phyloP scores from a whole-genome alignment of 2,329 filamentous ascomycete species.

The Beauveria australis region DNA sequence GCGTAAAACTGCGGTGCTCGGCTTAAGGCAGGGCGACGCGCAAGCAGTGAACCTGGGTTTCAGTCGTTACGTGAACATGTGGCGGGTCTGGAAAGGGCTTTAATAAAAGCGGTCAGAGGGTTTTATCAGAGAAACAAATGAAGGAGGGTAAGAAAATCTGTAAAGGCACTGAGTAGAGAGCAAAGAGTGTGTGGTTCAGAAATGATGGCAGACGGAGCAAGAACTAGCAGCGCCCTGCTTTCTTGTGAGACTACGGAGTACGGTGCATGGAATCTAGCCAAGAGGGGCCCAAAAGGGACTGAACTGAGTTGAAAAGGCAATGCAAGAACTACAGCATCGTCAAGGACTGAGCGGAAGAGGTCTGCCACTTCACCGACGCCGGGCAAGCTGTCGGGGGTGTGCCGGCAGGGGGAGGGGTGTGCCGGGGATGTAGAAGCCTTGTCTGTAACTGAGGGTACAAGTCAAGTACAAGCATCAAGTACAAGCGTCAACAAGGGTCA shows the following conservation, averaged over 20 bases:
- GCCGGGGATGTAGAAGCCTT: background rate
- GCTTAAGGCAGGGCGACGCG: background rate
- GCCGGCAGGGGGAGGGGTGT: background rate
- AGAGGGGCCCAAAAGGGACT: background rate
- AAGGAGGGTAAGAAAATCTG: too few species aligned
- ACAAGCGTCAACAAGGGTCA: background rate
- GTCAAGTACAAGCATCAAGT: background rate
- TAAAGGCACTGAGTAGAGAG: background rate
- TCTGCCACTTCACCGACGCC: background rate
- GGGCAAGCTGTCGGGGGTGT: background rate
- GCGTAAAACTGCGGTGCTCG: background rate
- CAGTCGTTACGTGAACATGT: background rate
- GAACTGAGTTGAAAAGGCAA: background rate
- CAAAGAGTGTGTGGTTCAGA: background rate
- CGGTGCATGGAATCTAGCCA: background rate
- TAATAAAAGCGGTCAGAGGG: background rate
- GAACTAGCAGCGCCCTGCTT: background rate
- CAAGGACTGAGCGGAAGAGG: background rate
- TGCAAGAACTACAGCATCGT: background rate
- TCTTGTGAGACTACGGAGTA: background rate
- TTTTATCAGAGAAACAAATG: background rate
- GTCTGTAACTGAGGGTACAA: conserved; percentile 6
- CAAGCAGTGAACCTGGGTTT: background rate
- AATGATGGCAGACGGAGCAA: background rate
- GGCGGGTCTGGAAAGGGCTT: background rate